Percentiles rank a stretch among this genome's conserved stretches.
phyloP scores from a whole-genome alignment of 345 rosid genomes.

The Eucalyptus pauciflora region DNA sequence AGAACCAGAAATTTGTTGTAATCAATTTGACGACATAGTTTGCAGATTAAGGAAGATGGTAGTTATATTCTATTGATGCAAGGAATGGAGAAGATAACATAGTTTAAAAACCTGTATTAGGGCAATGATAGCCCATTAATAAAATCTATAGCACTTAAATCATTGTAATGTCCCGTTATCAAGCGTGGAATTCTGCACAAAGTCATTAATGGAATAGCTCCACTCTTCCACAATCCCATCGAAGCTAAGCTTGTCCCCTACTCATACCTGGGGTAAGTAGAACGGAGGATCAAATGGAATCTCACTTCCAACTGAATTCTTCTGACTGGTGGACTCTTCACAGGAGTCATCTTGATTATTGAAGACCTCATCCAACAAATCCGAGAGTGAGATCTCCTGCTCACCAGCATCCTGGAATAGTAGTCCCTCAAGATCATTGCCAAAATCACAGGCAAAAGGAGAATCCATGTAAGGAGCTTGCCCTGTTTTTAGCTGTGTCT shows the following conservation, averaged over 20 bases:
- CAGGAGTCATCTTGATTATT: slow-evolving; percentile 27
- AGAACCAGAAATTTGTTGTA: background rate
- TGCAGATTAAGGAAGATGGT: background rate
- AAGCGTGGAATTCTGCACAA: background rate
- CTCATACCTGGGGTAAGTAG: background rate
- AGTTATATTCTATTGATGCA: slow-evolving; percentile 1
- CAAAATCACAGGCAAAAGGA: slow-evolving; percentile 62
- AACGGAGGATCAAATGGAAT: slow-evolving; percentile 2
- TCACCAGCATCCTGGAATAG: slow-evolving; percentile 43
- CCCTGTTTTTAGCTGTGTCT: slow-evolving; percentile 15
- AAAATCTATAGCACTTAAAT: background rate
- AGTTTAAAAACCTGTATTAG: background rate
- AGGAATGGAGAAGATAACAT: background rate
- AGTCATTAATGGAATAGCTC: background rate
- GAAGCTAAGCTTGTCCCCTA: background rate
- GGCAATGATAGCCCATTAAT: background rate
- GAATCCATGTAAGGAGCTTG: slow-evolving; percentile 27
- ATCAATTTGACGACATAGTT: background rate
- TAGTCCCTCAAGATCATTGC: slow-evolving; percentile 32
- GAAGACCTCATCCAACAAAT: slow-evolving; percentile 40
- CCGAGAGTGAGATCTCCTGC: slow-evolving; percentile 37
- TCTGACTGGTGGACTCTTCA: slow-evolving; percentile 25
- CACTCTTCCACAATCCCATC: background rate
- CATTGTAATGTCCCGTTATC: background rate
- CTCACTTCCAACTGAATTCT: slow-evolving; percentile 12